Conservation (phyloP, 768 basidiomycete genomes). For the Lentinula guzmanii region DNA sequence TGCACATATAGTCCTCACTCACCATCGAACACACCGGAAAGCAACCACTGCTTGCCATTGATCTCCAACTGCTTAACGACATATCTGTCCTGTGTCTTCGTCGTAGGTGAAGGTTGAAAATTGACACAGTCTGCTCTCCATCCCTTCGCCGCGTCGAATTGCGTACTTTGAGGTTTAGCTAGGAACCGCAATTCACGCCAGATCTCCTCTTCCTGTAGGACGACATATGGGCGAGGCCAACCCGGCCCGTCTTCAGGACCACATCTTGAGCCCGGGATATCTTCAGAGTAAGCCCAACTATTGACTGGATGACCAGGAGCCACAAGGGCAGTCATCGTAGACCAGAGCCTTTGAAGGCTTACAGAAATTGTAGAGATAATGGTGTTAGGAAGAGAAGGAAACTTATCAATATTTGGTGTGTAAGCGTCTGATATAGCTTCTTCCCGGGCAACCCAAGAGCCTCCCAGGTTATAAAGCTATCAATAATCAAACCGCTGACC, state of each 20-base stretch:
- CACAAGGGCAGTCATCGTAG: not conserved
- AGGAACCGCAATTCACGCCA: constrained; percentile 46
- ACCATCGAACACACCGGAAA: constrained; percentile 72
- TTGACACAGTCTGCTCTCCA: constrained; percentile 55
- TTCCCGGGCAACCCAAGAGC: not conserved
- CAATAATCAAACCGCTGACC: not conserved
- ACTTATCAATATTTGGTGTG: not conserved
- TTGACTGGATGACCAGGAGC: not conserved
- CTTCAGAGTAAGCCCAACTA: constrained; percentile 46
- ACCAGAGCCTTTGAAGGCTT: constrained; percentile 2
- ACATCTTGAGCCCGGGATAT: constrained; percentile 57
- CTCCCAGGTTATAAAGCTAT: not conserved
- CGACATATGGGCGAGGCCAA: constrained; percentile 56
- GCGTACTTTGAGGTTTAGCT: constrained; percentile 44
- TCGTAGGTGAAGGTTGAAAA: constrained; percentile 55
- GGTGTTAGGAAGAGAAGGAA: not conserved
- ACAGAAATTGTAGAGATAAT: not conserved
- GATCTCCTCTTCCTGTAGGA: constrained; percentile 43
- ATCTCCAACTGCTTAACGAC: constrained; percentile 52
- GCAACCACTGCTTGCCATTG: constrained; percentile 51
- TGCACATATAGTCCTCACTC: constrained; percentile 16
- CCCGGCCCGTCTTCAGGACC: constrained; percentile 50
- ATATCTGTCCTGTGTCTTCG: constrained; percentile 59
- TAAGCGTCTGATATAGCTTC: not conserved
- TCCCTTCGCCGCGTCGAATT: constrained; percentile 25